Percentiles rank a stretch among this genome's conserved stretches.
Evolutionary conservation across 1,139 yeast species (phyloP).

Genomic region (Scheffersomyces segobiensis): DNA sequence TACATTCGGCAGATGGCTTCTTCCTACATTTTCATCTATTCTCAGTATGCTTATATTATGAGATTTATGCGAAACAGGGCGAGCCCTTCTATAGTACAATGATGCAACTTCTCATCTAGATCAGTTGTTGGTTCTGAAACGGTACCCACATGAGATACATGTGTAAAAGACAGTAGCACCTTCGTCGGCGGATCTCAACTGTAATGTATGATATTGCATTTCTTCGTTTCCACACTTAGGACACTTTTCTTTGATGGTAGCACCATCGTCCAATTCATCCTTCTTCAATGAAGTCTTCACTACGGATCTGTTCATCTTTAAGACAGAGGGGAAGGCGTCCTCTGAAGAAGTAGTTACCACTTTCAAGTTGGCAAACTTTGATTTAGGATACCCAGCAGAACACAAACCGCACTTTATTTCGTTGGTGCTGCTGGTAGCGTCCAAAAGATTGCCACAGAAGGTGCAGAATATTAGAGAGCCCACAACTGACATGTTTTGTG

Average conservation of each 20-base stretch:
- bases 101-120: slow-evolving; percentile 1
- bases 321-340: slow-evolving; percentile 89
- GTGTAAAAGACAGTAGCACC: slow-evolving; percentile 97
- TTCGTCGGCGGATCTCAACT: slow-evolving; percentile 97
- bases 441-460: slow-evolving; percentile 90
- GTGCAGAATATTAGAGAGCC: slow-evolving; percentile 93
- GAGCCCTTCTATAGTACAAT: slow-evolving; percentile 6
- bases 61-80: not conserved
- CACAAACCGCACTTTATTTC: slow-evolving; percentile 70
- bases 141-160: slow-evolving; percentile 88
- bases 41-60: not conserved
- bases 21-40: not conserved
- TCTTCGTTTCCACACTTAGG: slow-evolving; percentile 97
- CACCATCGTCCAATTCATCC: slow-evolving; percentile 88
- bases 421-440: slow-evolving; percentile 54
- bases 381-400: slow-evolving; percentile 53
- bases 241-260: slow-evolving; percentile 94
- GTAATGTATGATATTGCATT: slow-evolving; percentile 96
- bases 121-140: slow-evolving; percentile 88
- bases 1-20: slow-evolving; percentile 5
- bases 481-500: slow-evolving; percentile 74
- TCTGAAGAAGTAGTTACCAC: slow-evolving; percentile 85
- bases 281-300: slow-evolving; percentile 82
- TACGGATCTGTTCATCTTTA: slow-evolving; percentile 79
- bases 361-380: slow-evolving; percentile 70